phyloP scores from a whole-genome alignment of 2,329 filamentous ascomycete species.

The Chalara sp. region DNA sequence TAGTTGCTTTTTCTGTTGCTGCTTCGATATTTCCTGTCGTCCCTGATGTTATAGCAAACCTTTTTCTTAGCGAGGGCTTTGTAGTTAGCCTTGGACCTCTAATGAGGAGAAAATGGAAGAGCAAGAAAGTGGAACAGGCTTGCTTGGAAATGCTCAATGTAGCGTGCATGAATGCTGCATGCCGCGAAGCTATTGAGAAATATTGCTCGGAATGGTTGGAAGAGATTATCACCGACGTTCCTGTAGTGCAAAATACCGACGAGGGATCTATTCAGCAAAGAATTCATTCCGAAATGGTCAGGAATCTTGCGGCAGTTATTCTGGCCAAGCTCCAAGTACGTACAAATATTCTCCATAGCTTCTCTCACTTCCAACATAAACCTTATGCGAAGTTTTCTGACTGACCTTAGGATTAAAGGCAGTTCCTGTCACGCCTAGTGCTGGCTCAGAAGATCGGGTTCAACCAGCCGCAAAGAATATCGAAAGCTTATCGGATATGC shows the following conservation, averaged over 20 bases:
- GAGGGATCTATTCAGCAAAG: constrained; percentile 25
- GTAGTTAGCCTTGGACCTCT: constrained; percentile 68
- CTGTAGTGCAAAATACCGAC: constrained; percentile 40
- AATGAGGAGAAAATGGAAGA: constrained; percentile 76
- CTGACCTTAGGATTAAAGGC: constrained; percentile 30
- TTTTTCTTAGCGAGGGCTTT: constrained; percentile 89
- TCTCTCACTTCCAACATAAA: constrained; percentile 15
- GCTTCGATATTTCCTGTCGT: constrained; percentile 82
- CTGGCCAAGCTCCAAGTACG: constrained; percentile 63
- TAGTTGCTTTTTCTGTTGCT: constrained; percentile 89
- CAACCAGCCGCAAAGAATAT: constrained; percentile 52
- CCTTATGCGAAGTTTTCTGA: constrained; percentile 18
- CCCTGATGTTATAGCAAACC: constrained; percentile 63
- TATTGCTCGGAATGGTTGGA: constrained; percentile 85
- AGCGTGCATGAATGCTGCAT: constrained; percentile 78
- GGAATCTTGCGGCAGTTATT: constrained; percentile 65
- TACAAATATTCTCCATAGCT: constrained; percentile 22
- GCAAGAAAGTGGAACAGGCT: constrained; percentile 76
- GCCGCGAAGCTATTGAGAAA: constrained; percentile 76
- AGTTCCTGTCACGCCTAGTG: constrained; percentile 20
- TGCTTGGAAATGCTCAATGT: constrained; percentile 86
- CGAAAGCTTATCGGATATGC: constrained; percentile 57
- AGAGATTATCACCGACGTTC: constrained; percentile 70
- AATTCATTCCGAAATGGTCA: constrained; percentile 52
- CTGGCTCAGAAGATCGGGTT: constrained; percentile 30